phyloP scores from a whole-genome alignment of 2,329 filamentous ascomycete genomes.

The Xylariaceae sp. region DNA sequence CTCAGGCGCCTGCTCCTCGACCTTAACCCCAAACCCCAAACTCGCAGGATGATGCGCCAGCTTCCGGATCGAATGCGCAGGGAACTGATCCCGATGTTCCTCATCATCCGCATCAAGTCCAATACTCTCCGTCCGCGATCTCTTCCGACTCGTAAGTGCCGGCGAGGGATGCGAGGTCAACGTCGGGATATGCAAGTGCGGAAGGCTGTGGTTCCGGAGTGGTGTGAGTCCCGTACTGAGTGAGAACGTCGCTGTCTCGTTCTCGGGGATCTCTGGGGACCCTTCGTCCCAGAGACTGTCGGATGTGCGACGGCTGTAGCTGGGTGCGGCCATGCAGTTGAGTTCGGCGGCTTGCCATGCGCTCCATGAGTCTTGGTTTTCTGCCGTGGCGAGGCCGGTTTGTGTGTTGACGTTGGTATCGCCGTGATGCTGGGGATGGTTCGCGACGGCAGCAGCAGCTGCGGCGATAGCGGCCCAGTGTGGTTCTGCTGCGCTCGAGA shows the following conservation, averaged over 20 bases:
- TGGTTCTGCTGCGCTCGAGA: slow-evolving; percentile 12
- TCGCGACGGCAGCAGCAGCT: slow-evolving; percentile 12
- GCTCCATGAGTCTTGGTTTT: slow-evolving; percentile 22
- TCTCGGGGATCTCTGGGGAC: neutral
- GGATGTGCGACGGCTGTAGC: slow-evolving; percentile 8
- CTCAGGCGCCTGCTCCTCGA: slow-evolving; percentile 2
- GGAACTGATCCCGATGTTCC: slow-evolving; percentile 21
- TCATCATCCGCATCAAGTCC: slow-evolving; percentile 22
- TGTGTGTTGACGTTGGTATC: neutral
- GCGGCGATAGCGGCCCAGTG: slow-evolving; percentile 23
- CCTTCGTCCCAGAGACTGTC: slow-evolving; percentile 8
- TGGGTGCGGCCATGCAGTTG: slow-evolving; percentile 1
- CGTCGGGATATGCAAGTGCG: neutral
- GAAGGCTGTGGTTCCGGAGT: slow-evolving; percentile 5
- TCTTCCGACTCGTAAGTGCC: slow-evolving; percentile 29
- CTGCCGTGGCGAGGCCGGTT: neutral
- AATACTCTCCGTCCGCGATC: slow-evolving; percentile 31
- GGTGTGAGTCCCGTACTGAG: slow-evolving; percentile 25
- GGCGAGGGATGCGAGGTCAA: slow-evolving; percentile 10
- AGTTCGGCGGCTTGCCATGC: slow-evolving; percentile 16
- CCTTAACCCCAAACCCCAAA: neutral
- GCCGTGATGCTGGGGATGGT: slow-evolving; percentile 8
- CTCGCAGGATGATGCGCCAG: slow-evolving; percentile 23
- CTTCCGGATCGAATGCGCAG: slow-evolving; percentile 27
- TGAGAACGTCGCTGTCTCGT: slow-evolving; percentile 18